Percentiles rank a stretch among this genome's conserved stretches.
phyloP scores from a whole-genome alignment of 345 rosid genomes.

The Gossypium sturtianum region DNA sequence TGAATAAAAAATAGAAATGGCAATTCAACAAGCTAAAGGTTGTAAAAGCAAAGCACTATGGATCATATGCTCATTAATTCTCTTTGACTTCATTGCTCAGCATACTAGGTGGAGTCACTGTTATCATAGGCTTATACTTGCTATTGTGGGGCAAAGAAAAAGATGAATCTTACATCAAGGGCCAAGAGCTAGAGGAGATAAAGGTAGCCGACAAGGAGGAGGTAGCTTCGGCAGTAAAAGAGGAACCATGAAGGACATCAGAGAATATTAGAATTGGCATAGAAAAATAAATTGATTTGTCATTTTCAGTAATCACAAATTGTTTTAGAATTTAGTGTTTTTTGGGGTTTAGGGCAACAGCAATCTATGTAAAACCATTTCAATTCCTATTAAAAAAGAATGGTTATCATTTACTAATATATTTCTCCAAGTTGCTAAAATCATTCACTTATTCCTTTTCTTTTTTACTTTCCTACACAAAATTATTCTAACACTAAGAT shows the following conservation, averaged over 20 bases:
- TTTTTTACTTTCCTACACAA: neutral
- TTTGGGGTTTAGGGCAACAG: neutral
- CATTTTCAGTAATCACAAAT: neutral
- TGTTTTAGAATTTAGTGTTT: neutral
- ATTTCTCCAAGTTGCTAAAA: neutral
- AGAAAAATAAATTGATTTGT: neutral
- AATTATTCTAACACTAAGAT: neutral
- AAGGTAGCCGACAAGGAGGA: neutral
- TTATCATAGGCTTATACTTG: conserved; percentile 5
- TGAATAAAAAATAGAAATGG: neutral
- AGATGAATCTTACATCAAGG: neutral
- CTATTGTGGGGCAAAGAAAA: conserved; percentile 8
- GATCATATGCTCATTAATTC: neutral
- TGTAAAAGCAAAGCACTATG: neutral
- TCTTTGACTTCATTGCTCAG: neutral
- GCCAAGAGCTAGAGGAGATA: neutral
- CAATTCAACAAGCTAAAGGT: neutral
- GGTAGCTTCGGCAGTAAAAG: neutral
- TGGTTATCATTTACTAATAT: neutral
- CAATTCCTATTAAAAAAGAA: neutral
- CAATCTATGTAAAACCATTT: neutral
- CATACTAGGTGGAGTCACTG: neutral
- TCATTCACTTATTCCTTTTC: neutral
- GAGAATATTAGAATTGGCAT: neutral
- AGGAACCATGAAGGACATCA: neutral